phyloP scores from a whole-genome alignment of 1,139 yeast genomes.

The Taiozyma sp. region DNA sequence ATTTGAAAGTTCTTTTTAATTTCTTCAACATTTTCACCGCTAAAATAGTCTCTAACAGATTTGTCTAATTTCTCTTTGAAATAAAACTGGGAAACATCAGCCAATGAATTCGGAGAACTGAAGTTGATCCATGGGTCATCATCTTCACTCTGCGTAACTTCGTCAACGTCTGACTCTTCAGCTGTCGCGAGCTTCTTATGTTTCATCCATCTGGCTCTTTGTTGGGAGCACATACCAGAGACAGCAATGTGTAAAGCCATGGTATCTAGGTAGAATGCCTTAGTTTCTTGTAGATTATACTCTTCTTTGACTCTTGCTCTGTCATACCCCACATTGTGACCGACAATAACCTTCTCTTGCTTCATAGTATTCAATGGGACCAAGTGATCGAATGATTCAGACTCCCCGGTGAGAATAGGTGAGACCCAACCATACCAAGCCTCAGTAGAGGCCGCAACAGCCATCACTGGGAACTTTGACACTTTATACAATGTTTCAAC shows the following conservation, averaged over 20 bases:
- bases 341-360: slow-evolving; percentile 60
- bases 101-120: slow-evolving; percentile 78
- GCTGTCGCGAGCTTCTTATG: slow-evolving; percentile 38
- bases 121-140: slow-evolving; percentile 73
- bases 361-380: slow-evolving; percentile 62
- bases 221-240: slow-evolving; percentile 91
- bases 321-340: slow-evolving; percentile 90
- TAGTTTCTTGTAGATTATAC: slow-evolving; percentile 60
- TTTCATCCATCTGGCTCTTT: slow-evolving; percentile 74
- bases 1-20: slow-evolving; percentile 54
- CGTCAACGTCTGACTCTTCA: slow-evolving; percentile 20
- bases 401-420: slow-evolving; percentile 62
- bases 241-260: slow-evolving; percentile 91
- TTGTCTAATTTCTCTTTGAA: slow-evolving; percentile 72
- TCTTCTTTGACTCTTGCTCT: slow-evolving; percentile 85
- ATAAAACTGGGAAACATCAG: slow-evolving; percentile 77
- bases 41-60: slow-evolving; percentile 59
- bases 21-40: slow-evolving; percentile 46
- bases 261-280: slow-evolving; percentile 82
- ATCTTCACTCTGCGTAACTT: slow-evolving; percentile 22
- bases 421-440: slow-evolving; percentile 98
- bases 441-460: slow-evolving; percentile 68
- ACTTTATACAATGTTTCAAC: slow-evolving; percentile 81
- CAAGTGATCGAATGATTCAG: slow-evolving; percentile 49
- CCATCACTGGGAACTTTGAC: slow-evolving; percentile 73